Percentiles rank a stretch among this genome's conserved stretches.
These are phyloP conservation scores for Gossypium herbaceum DNA, from an alignment of 345 rosid genomes.

Conservation along the genomic window DNA sequence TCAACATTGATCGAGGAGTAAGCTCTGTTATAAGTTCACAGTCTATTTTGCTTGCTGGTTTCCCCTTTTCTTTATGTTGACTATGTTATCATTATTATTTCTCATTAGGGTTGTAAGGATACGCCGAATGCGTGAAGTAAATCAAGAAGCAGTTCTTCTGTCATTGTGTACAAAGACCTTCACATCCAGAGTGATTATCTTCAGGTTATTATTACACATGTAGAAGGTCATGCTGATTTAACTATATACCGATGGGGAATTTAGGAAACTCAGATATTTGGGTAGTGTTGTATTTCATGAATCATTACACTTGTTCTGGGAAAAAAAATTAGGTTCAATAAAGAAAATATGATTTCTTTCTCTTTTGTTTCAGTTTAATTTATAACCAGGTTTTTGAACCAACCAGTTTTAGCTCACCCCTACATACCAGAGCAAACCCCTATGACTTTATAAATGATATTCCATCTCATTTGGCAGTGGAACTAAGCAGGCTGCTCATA, in stretches of 20 bases:
- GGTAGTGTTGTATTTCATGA: background rate
- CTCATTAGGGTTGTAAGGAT: constrained; percentile 76
- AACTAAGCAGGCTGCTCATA: constrained; percentile 92
- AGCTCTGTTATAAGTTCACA: constrained; percentile 12
- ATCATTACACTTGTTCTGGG: background rate
- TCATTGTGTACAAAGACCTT: constrained; percentile 89
- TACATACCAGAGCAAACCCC: background rate
- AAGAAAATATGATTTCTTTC: background rate
- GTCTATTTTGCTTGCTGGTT: constrained; percentile 13
- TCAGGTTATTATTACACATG: constrained; percentile 52
- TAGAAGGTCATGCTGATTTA: background rate
- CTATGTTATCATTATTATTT: constrained; percentile 3
- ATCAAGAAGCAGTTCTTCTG: constrained; percentile 93
- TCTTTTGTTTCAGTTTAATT: constrained; percentile 3
- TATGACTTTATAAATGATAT: constrained; percentile 10
- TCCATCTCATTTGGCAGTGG: constrained; percentile 54
- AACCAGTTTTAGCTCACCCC: background rate
- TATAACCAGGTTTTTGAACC: background rate
- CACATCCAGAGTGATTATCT: constrained; percentile 75
- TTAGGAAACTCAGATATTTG: background rate
- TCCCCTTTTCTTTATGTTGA: background rate
- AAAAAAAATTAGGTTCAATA: background rate
- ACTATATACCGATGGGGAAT: background rate
- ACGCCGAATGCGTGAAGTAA: constrained; percentile 82
- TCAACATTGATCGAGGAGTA: constrained; percentile 89